Evolutionary conservation across 2,329 filamentous ascomycete species (phyloP), one percentile per base, ranked within the genome.

Genomic region (Penicillium vulpinum): DNA sequence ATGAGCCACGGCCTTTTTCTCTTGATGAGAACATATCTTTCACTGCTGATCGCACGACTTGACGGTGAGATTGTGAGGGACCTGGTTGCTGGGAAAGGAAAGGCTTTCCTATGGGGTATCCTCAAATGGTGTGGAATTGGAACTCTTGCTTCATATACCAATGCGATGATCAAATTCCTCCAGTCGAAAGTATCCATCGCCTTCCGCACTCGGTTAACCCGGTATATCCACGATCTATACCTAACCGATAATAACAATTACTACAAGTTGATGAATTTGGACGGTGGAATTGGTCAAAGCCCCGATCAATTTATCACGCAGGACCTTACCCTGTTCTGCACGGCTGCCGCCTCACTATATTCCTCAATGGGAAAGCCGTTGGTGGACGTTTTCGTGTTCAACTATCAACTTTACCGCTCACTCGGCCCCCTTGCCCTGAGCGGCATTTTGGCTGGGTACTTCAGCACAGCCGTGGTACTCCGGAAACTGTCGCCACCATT

Each of bases 161-260:
- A 99, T 74, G 92, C 93, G 53, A 97, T 95, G 89, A 99, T 99
- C 81, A 97, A 97, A 75, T 99, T 90, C 77, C 83, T 99, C 61
- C 93, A 99, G 76, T 93, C 91, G 49, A 99, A 99, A 79, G 92
- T 99, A 52, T 96, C 93, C 7, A 99, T 99, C 64, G 93, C 95
- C 33, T 99, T 99, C 82, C 88, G 94, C 40, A 99, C 94, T 5
- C 86, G 94, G 11, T 82, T 99, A 15, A 99, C 94, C 2, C 83
- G 94, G 65, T 99, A 99, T 73, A 96, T 99, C 52, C 94, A 99
- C 75, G 94, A 99, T 69, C 79, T 99, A 9, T 99, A 99, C 69
- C 83, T 99, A 16, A 96, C 96, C 72, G 89, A 95, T 55, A 92
- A 94, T 65, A 85, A 96, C 62, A 96, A 95, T 70, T 99, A 96